These are phyloP conservation scores for Mollisia scopiformis DNA, from an alignment of 2,329 filamentous ascomycete species.

Conservation along the genomic window DNA sequence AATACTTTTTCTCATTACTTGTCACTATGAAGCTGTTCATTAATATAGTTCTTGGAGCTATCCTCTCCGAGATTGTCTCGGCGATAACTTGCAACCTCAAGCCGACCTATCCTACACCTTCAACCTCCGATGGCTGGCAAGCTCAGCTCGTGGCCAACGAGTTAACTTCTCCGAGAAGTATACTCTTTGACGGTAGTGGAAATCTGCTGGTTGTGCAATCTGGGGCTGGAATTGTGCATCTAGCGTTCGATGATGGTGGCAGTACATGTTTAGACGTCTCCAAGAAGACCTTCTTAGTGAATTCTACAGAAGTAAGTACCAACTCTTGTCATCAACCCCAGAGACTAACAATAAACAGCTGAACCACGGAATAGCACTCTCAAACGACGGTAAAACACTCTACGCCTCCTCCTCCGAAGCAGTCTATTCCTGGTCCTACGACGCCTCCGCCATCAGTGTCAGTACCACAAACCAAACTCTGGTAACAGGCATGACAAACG, in stretches of 20 bases:
- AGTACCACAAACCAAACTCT: slow-evolving; percentile 50
- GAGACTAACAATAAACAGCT: slow-evolving; percentile 41
- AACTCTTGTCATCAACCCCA: not conserved
- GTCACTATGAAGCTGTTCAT: slow-evolving; percentile 14
- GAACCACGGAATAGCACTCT: slow-evolving; percentile 59
- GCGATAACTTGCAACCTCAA: slow-evolving; percentile 21
- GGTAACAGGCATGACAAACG: slow-evolving; percentile 63
- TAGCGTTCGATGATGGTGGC: slow-evolving; percentile 30
- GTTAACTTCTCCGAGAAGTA: slow-evolving; percentile 31
- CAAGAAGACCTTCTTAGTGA: slow-evolving; percentile 26
- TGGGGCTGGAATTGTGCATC: slow-evolving; percentile 31
- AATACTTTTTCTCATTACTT: not conserved
- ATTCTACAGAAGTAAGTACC: slow-evolving; percentile 16
- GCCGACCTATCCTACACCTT: slow-evolving; percentile 26
- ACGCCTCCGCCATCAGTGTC: slow-evolving; percentile 53
- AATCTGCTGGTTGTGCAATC: slow-evolving; percentile 36
- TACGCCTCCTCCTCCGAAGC: slow-evolving; percentile 59
- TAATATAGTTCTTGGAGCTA: slow-evolving; percentile 1
- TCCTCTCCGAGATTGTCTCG: slow-evolving; percentile 2
- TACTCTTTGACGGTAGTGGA: slow-evolving; percentile 36
- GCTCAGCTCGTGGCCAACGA: slow-evolving; percentile 31
- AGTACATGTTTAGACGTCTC: slow-evolving; percentile 27
- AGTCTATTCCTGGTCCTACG: slow-evolving; percentile 69
- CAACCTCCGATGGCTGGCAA: slow-evolving; percentile 31
- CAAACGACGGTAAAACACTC: slow-evolving; percentile 53